A percentile compares a stretch with the other conserved stretches of the same genome.
These are phyloP conservation scores for Coemansia sp. DNA, from an alignment of 192 early-diverging fungal genomes.

Conservation along the genomic window DNA sequence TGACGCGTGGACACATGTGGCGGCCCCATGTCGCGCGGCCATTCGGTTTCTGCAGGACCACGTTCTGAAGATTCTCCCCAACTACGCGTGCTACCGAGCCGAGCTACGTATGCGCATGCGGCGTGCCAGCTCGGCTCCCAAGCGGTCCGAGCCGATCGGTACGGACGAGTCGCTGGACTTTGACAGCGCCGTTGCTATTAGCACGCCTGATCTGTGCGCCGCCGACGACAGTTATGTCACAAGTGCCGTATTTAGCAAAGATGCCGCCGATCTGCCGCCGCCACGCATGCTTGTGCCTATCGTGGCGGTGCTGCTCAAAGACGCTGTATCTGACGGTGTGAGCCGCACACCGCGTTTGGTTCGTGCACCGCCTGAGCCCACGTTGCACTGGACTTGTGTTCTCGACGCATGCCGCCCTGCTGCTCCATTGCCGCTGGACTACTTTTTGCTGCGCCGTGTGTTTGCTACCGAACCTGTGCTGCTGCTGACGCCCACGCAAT, in stretches of 20 bases:
- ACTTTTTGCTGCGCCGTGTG: conserved; percentile 46
- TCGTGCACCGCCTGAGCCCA: background rate
- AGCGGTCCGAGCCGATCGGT: background rate
- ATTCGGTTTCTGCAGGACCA: conserved; percentile 43
- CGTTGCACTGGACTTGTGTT: conserved; percentile 20
- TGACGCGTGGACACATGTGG: conserved; percentile 38
- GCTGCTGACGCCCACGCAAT: conserved; percentile 9
- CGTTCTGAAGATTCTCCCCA: conserved; percentile 47
- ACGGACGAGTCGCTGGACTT: conserved; percentile 36
- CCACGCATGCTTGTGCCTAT: conserved; percentile 46
- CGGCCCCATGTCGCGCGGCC: conserved; percentile 29
- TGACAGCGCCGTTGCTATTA: conserved; percentile 47
- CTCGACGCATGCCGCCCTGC: conserved; percentile 25
- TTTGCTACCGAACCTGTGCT: conserved; percentile 38
- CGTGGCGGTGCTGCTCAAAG: conserved; percentile 51
- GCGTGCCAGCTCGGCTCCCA: conserved; percentile 8
- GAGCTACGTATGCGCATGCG: conserved; percentile 41
- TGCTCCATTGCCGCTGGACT: conserved; percentile 36
- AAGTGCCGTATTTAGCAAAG: conserved; percentile 43
- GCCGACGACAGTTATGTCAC: conserved; percentile 40
- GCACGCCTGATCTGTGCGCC: conserved; percentile 40
- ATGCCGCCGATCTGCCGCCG: conserved; percentile 38
- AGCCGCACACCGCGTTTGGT: background rate
- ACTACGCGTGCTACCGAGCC: conserved; percentile 42
- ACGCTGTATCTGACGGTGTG: conserved; percentile 27